Evolutionary conservation across 169 alveolate genomes (phyloP), one percentile per base, ranked within the genome.

Genomic region (Eimeria maxima): DNA sequence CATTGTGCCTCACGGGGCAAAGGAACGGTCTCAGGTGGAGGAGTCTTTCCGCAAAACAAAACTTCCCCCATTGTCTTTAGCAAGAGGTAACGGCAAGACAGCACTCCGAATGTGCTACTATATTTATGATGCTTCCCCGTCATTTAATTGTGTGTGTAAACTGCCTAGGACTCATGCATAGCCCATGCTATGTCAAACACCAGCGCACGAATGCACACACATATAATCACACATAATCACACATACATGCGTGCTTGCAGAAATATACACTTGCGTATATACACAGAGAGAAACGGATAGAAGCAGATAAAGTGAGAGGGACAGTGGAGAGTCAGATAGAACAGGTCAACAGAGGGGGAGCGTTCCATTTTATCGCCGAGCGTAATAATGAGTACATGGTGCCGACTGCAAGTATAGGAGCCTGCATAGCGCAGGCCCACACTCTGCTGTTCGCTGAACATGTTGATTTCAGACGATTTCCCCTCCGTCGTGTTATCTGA

Each of bases 1-100:
- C 67, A 95, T 95, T 57, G 63, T 69, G 57, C 95, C 97, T 27
- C 93, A 95, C 38, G 97, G 97, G 50, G 97, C 90, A 10, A 73
- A 80, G 78, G 87, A 92, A 81, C 7, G 96, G 44, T 45, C 84
- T 14, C 83, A 92, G 91, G 78, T 47, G 11, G 90, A 81, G 53
- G 96, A 92, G 42, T 24, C 95, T 11, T 29, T 76, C 95, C 29
- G 95, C 22, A 89, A 50, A 50, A 45, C 95, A 13, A 89, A 89
- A 42, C 76, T 84, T 29, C 92, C 92, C 38, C 92, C 92, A 11
- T 76, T 84, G 7, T 55, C 92, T 57, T 57, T 84, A 55, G 92
- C 76, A 18, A 50, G 92, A 84, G 92, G 92, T 84, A 84, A 14
- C 57, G 5, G 84, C 69, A 0, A 24, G 20, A 60, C 53, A 74